Evolutionary conservation across 306 rosid species (phyloP), one percentile per base, ranked within the genome.

Genomic region (Adenanthera pavonina): DNA sequence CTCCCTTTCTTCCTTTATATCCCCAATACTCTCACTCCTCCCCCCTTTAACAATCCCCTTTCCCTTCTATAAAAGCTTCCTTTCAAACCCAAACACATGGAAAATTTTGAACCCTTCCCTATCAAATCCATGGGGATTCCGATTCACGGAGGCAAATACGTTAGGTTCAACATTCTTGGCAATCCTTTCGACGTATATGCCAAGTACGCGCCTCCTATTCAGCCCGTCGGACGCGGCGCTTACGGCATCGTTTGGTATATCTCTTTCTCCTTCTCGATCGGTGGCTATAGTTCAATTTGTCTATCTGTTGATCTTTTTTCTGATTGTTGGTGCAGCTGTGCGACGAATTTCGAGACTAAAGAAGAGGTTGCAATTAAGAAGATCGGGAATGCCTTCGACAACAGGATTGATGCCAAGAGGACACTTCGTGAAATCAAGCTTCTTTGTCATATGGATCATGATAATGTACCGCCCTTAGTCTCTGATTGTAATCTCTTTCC

Each of bases 151-250:
- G 91, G 94, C 0, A 91, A 79, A 52, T 95, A 89, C 87, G 82
- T 85, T 0, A 92, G 84, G 20, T 93, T 92, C 88, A 93, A 90
- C 78, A 74, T 95, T 69, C 83, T 95, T 54, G 99, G 99, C 20
- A 93, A 87, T 85, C 48, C 83, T 61, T 95, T 95, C 48, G 92
- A 95, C 72, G 90, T 95, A 59, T 89, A 89, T 35, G 78, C 93
- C 56, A 93, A 95, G 46, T 95, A 93, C 71, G 85, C 79, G 41
- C 97, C 99, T 35, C 97, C 99, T 19, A 85, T 95, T 1, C 89
- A 89, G 44, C 99, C 99, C 43, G 96, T 95, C 46, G 98, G 99
- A 33, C 96, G 99, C 59, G 99, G 99, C 56, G 96, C 99, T 5
- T 93, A 93, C 84, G 99, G 97, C 86, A 87, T 93, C 90, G 98